A percentile compares a stretch with the other conserved stretches of the same genome.
phyloP scores from a whole-genome alignment of 495 filamentous ascomycete species.

The Apiosordaria backusii region DNA sequence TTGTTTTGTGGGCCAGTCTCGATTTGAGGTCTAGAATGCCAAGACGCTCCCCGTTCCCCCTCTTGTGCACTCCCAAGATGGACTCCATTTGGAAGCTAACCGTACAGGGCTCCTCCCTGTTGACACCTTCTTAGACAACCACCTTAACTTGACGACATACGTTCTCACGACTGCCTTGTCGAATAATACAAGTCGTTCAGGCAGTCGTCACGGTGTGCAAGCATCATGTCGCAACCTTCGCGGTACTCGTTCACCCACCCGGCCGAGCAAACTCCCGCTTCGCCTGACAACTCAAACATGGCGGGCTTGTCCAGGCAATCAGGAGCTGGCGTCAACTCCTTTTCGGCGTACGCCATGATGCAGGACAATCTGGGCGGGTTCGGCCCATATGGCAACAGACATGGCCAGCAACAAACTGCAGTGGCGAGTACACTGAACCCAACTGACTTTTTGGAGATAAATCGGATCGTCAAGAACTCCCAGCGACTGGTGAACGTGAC shows the following conservation, averaged over 20 bases:
- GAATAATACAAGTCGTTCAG: not conserved
- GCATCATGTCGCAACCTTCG: conserved; percentile 18
- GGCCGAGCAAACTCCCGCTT: not conserved
- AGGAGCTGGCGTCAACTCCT: not conserved
- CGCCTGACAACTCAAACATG: not conserved
- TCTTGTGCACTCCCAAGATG: not conserved
- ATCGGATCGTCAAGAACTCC: not conserved
- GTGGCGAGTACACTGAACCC: not conserved
- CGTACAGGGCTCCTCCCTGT: not conserved
- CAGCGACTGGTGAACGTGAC: no score
- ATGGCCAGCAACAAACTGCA: not conserved
- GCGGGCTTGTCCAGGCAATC: not conserved
- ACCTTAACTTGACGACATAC: conserved; percentile 1
- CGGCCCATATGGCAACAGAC: not conserved
- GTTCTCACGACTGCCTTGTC: not conserved
- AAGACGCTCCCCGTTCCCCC: not conserved
- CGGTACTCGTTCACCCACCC: conserved; percentile 8
- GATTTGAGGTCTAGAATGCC: not conserved
- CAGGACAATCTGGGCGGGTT: not conserved
- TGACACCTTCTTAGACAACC: conserved; percentile 4
- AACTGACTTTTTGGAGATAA: not conserved
- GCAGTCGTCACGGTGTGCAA: not conserved
- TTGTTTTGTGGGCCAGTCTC: not conserved
- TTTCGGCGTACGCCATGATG: not conserved
- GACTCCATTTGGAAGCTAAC: not conserved